Evolutionary conservation across 2,329 filamentous ascomycete species (phyloP), one percentile per base, ranked within the genome.

Genomic region (Epichloe gansuensis): DNA sequence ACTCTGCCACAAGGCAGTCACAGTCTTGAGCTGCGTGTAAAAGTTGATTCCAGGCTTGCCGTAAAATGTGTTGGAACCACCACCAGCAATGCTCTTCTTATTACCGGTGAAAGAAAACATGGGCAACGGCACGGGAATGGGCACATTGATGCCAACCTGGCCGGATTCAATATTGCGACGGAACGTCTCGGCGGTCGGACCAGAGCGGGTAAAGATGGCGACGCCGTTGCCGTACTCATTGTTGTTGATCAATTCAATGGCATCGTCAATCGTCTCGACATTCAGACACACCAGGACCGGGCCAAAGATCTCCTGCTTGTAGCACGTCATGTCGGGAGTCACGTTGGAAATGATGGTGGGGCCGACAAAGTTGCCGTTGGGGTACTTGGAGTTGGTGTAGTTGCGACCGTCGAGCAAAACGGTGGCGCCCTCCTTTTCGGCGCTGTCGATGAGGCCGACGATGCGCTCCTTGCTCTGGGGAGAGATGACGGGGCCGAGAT

Each of bases 1-100:
- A 55, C 79, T 82, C 63, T 82, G 81, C 93, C 93, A 98, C 66
- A 94, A 72, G 59, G 88, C 85, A 50, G 93, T 98, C 47, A 98
- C 93, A 3, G 93, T 98, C 86, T 98, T 97, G 65, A 87, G 80
- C 73, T 97, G 93, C 3, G 93, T 98, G 71, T 95, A 97, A 67
- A 98, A 98, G 65, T 87, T 84, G 66, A 98, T 71, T 25, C 91
- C 93, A 0, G 89, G 88, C 70, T 87, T 86, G 59, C 93, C 93
- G 71, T 98, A 98, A 68, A 98, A 97, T 15, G 89, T 95, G 72
- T 81, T 95, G 39, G 87, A 86, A 55, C 93, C 91, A 50, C 90
- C 90, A 51, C 91, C 93, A 0, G 93, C 93, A 53, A 97, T 77
- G 63, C 83, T 89, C 77, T 86, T 90, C 83, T 98, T 91, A 74